Base-by-base conservation (phyloP, 352 stramenopile species). In the Thalassiosira ordinaria region DNA sequence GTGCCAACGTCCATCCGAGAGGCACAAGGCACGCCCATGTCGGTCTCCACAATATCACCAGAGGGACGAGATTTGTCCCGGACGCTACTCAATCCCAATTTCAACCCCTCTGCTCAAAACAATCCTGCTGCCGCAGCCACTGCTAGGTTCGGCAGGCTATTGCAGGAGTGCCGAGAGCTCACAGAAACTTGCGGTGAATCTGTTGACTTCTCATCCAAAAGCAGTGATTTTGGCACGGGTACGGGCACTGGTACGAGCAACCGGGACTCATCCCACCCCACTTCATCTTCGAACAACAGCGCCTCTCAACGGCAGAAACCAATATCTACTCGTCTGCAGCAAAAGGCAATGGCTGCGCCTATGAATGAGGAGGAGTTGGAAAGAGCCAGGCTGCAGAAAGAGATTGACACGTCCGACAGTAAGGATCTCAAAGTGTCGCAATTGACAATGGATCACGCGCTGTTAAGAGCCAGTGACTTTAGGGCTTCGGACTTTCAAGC, bases 81-180 rank as follows among this genome's bases (percentile, higher is more conserved):
- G 35, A 27, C 14, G 2, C 18, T 16, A 26, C 5, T 27, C 5
- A 27, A 24, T 5, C 24, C n/a, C n/a, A 53, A 47, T 22, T 18
- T 16, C n/a, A 70, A 59, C 18, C 18, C 49, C 33, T 24, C 51
- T 2, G n/a, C 27, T 56, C 18, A 20, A 51, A 5, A n/a, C 16
- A 16, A 29, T 26, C 37, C 41, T 9, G 11, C 33, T 35, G 5
- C 56, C 14, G 55, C 53, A 14, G 73, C 67, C 14, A 73, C 71
- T 11, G 57, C 78, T 13, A 56, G 78, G 31, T 86, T 86, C 55
- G 78, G 78, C 31, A 35, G 66, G 26, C 60, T 86, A 20, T 56
- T 86, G 18, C 46, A 74, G 44, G 65, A 86, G 69, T 86, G 78
- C 59, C 61, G 78, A 8, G 16, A 72, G 41, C 51, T 86, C 14